Evolutionary conservation across 164 flowering plant species (phyloP).

Genomic region (Echeveria elegans): DNA sequence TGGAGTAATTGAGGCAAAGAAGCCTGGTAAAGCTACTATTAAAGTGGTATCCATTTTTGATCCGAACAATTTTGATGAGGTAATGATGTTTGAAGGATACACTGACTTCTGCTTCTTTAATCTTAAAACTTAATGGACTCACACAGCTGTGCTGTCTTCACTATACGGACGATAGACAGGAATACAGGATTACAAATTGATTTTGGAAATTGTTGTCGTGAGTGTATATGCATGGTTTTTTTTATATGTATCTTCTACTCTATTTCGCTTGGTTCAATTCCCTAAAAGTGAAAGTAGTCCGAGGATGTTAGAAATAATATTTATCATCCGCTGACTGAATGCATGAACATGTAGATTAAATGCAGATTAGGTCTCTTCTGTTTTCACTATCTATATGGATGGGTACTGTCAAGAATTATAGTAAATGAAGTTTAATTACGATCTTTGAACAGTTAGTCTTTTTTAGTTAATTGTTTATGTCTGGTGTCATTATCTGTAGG

Average conservation of each 20-base stretch:
- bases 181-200: not conserved
- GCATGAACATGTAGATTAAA: not conserved
- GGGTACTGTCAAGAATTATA: not conserved
- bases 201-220: not conserved
- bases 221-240: not conserved
- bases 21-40: constrained; percentile 71
- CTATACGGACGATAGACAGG: no score
- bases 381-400: not conserved
- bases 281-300: not conserved
- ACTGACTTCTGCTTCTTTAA: not conserved
- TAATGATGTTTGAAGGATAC: constrained; percentile 18
- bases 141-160: not conserved
- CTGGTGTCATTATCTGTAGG: not conserved
- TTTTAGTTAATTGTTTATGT: not conserved
- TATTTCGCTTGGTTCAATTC: not conserved
- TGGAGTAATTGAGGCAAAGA: constrained; percentile 71
- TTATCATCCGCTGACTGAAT: no score
- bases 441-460: no score
- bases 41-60: constrained; percentile 72
- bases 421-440: not conserved
- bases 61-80: constrained; percentile 76
- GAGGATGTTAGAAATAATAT: not conserved
- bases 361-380: not conserved
- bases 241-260: no score
- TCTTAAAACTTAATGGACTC: not conserved